Base-by-base conservation (phyloP, 306 rosid genomes). In the Vicia faba region DNA sequence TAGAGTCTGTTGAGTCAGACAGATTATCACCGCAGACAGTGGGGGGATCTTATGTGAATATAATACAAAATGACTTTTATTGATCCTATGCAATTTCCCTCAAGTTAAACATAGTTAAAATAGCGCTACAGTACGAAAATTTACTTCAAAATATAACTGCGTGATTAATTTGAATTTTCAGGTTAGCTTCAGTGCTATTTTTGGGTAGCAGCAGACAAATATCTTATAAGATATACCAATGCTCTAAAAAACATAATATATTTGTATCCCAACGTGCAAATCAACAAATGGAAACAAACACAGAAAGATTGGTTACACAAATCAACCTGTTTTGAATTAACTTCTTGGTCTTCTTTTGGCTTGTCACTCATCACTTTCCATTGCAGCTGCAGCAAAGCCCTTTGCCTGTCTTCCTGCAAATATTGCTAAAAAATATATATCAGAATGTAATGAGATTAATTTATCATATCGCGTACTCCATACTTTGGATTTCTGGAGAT, bases 331-430 rank as follows among this genome's bases (percentile, higher is more conserved):
- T 86, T 88, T 7, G 89, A 90, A 75, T 79, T 90, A 76, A 84
- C 95, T 82, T 90, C 99, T 82, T 82, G 92, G 79, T 85, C 91
- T 79, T 90, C 95, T 67, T 84, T 90, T 60, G 86, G 86, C 65
- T 88, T 86, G 83, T 90, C 88, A 40, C 95, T 78, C 97, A 95
- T 93, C 79, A 90, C 97, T 82, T 82, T 88, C 99, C 97, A 95
- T 82, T 88, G 96, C 91, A 95, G 70, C 75, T 95, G 92, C 86
- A 95, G 77, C 73, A 95, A 81, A 64, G 97, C 89, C 79, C 88
- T 88, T 83, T 95, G 97, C 82, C 87, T 84, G 58, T 95, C 96
- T 87, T 95, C 99, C 99, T 86, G 81, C 69, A 69, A 76, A 71
- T 36, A 53, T 60, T 59, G 81, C 50, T 11, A 64, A 29, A 26